phyloP scores from a whole-genome alignment of 2,329 filamentous ascomycete genomes.

The Microsporum canis region DNA sequence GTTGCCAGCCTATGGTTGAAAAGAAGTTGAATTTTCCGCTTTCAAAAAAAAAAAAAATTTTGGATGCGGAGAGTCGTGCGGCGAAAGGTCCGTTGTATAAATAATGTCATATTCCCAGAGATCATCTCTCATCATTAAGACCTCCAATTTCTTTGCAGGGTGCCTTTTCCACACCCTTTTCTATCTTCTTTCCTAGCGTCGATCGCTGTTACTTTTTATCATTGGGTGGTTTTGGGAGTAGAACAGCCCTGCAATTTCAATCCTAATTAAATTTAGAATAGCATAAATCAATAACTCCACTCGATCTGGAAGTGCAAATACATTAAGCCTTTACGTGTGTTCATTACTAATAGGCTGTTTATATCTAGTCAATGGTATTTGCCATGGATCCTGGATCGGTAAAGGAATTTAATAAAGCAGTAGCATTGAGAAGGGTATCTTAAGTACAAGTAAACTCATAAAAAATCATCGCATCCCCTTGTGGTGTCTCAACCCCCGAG shows the following conservation, averaged over 20 bases:
- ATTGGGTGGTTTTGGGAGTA: background rate
- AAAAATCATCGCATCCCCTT: background rate
- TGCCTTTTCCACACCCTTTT: background rate
- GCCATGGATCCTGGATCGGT: too few species aligned
- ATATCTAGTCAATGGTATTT: too few species aligned
- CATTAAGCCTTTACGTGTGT: too few species aligned
- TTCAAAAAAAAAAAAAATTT: background rate
- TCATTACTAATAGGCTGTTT: background rate
- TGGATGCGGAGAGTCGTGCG: background rate
- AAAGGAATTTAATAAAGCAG: too few species aligned
- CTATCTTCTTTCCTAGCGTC: background rate
- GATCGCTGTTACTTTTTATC: background rate
- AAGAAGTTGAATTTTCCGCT: background rate
- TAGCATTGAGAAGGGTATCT: background rate
- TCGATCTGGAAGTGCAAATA: background rate
- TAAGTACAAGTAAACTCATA: background rate
- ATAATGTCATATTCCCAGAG: background rate
- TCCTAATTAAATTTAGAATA: background rate
- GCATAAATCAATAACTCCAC: background rate
- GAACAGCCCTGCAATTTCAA: background rate
- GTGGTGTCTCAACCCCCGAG: background rate
- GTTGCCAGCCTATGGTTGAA: slow-evolving; percentile 17
- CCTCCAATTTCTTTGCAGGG: background rate
- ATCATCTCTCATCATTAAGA: background rate
- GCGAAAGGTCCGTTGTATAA: background rate